Conservation (phyloP, 345 rosid genomes). For the Cardamine resedifolia region DNA sequence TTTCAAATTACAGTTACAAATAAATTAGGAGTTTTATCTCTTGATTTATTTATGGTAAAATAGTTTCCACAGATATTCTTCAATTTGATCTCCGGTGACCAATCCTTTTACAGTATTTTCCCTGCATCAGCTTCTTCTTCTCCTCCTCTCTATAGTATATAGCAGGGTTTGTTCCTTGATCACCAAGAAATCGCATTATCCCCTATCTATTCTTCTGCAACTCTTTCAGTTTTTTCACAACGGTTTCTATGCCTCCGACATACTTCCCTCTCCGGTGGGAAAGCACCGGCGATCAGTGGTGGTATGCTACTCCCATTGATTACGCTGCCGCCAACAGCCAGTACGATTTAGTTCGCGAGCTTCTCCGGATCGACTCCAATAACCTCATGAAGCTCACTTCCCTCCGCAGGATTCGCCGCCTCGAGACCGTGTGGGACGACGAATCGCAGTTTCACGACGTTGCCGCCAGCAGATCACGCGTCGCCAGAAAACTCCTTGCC, state of each 20-base stretch:
- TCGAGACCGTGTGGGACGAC: slow-evolving; percentile 94
- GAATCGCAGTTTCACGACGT: slow-evolving; percentile 66
- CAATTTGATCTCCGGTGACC: neutral
- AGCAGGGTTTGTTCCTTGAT: slow-evolving; percentile 27
- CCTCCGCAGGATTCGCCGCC: slow-evolving; percentile 87
- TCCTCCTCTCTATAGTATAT: neutral
- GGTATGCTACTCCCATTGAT: slow-evolving; percentile 96
- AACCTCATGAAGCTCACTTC: slow-evolving; percentile 92
- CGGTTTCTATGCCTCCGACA: slow-evolving; percentile 53
- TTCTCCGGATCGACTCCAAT: slow-evolving; percentile 75
- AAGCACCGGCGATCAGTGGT: slow-evolving; percentile 97
- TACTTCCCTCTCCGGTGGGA: slow-evolving; percentile 93
- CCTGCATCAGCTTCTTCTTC: neutral
- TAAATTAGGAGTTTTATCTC: neutral
- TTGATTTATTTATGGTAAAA: neutral
- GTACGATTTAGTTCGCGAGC: slow-evolving; percentile 84
- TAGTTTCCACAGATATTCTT: neutral
- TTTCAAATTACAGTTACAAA: slow-evolving; percentile 14
- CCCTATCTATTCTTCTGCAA: slow-evolving; percentile 13
- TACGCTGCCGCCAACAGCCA: slow-evolving; percentile 95
- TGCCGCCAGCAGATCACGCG: slow-evolving; percentile 63
- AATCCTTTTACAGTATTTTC: too few species aligned
- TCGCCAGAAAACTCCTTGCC: slow-evolving; percentile 63
- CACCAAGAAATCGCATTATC: slow-evolving; percentile 18
- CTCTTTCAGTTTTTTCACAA: neutral